Conservation (phyloP, 2,329 filamentous ascomycete genomes). For the Alternaria sp. region DNA sequence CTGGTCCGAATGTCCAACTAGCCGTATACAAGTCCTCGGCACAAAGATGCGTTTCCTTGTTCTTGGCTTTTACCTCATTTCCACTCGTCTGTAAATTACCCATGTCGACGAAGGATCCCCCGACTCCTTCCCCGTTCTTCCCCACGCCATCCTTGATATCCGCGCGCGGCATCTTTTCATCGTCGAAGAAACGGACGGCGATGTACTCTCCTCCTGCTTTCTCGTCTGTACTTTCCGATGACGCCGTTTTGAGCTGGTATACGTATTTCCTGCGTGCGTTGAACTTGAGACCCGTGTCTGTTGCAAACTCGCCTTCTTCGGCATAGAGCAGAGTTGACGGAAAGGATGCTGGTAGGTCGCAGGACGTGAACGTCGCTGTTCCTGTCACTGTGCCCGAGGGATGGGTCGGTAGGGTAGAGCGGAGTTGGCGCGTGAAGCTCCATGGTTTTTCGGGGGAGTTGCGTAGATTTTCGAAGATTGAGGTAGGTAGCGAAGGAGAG, state of each 20-base stretch:
- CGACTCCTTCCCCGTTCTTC: slow-evolving; percentile 56
- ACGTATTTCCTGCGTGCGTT: slow-evolving; percentile 70
- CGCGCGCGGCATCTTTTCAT: slow-evolving; percentile 9
- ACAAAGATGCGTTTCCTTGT: slow-evolving; percentile 73
- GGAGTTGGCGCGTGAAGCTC: slow-evolving; percentile 65
- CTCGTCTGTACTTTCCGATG: neutral
- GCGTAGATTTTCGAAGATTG: slow-evolving; percentile 23
- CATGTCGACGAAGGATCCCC: slow-evolving; percentile 80
- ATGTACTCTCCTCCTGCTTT: slow-evolving; percentile 3
- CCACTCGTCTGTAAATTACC: slow-evolving; percentile 47
- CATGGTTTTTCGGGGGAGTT: slow-evolving; percentile 53
- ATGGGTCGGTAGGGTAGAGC: slow-evolving; percentile 62
- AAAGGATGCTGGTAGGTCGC: slow-evolving; percentile 38
- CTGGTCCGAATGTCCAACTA: slow-evolving; percentile 68
- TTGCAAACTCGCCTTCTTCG: slow-evolving; percentile 70
- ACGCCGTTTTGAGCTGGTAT: slow-evolving; percentile 65
- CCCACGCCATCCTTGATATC: slow-evolving; percentile 12
- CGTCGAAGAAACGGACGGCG: slow-evolving; percentile 23
- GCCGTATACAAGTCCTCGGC: slow-evolving; percentile 75
- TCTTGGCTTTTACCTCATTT: slow-evolving; percentile 45
- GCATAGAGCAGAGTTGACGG: slow-evolving; percentile 69
- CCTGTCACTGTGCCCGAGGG: slow-evolving; percentile 72
- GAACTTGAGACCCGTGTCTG: slow-evolving; percentile 62
- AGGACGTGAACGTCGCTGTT: slow-evolving; percentile 67
- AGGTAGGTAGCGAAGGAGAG: neutral